These are phyloP conservation scores for Fusarium kyushuense DNA, from an alignment of 2,329 filamentous ascomycete genomes.

Conservation along the genomic window DNA sequence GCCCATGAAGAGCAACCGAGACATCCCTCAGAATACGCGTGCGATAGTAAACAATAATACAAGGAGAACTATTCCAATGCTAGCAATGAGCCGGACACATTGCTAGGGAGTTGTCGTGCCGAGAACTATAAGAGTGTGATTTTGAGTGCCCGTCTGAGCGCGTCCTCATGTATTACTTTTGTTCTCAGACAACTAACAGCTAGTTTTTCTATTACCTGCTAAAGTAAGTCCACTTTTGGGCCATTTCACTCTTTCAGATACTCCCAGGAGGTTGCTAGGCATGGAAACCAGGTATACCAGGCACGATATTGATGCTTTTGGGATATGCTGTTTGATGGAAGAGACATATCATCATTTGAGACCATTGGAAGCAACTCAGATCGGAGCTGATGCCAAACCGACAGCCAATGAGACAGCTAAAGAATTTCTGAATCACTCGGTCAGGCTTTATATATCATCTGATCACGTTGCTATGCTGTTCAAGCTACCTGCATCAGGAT, in stretches of 20 bases:
- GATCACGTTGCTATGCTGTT: no score
- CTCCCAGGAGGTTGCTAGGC: background rate
- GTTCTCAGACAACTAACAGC: background rate
- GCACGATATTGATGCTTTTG: background rate
- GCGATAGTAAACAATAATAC: background rate
- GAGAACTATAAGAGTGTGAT: background rate
- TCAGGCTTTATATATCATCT: no score
- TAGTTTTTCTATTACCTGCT: background rate
- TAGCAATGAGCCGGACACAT: background rate
- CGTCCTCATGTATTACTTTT: background rate
- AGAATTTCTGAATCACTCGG: background rate
- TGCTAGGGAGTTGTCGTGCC: background rate
- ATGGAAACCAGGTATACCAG: background rate
- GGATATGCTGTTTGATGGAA: background rate
- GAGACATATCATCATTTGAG: background rate
- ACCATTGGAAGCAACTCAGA: background rate
- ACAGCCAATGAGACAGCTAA: no score
- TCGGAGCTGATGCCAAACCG: background rate
- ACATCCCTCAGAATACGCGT: background rate
- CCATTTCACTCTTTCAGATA: accelerated
- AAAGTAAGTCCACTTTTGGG: background rate
- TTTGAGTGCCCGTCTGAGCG: background rate
- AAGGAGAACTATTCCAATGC: background rate
- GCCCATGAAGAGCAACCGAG: background rate
- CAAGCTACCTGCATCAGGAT: no score